phyloP scores from a whole-genome alignment of 768 basidiomycete genomes.

The Gymnopilus junonius region DNA sequence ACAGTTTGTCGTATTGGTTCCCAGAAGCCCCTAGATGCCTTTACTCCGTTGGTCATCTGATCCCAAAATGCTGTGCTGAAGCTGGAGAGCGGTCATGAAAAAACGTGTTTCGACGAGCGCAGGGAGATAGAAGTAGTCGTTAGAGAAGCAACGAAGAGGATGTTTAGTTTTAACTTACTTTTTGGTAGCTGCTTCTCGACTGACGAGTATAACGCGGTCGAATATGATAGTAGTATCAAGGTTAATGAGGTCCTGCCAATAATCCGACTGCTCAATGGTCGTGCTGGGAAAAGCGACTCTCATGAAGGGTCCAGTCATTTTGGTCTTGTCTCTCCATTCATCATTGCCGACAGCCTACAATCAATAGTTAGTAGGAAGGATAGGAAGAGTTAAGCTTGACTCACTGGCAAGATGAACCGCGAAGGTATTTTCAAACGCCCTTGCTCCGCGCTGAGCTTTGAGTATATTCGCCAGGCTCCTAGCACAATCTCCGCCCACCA shows the following conservation, averaged over 20 bases:
- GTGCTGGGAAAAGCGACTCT: slow-evolving; percentile 65
- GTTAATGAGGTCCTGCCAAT: slow-evolving; percentile 64
- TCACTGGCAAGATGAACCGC: slow-evolving; percentile 10
- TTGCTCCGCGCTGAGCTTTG: slow-evolving; percentile 19
- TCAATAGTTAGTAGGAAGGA: no score
- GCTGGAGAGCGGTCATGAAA: slow-evolving; percentile 25
- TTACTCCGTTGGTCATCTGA: slow-evolving; percentile 41
- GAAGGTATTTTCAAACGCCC: slow-evolving; percentile 1
- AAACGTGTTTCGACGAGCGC: slow-evolving; percentile 21
- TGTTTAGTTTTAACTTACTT: slow-evolving; percentile 26
- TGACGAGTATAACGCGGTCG: slow-evolving; percentile 61
- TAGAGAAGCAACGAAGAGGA: slow-evolving; percentile 5
- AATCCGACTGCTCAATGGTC: slow-evolving; percentile 58
- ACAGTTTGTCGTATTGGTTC: slow-evolving; percentile 35
- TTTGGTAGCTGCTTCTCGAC: slow-evolving; percentile 64
- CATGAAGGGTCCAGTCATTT: slow-evolving; percentile 66
- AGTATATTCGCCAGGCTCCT: slow-evolving; percentile 43
- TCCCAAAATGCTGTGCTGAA: slow-evolving; percentile 30
- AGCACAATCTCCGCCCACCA: slow-evolving; percentile 49
- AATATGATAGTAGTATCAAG: slow-evolving; percentile 58
- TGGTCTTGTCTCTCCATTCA: slow-evolving; percentile 64
- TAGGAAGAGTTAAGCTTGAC: background rate
- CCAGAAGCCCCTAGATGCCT: slow-evolving; percentile 35
- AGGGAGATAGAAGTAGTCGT: slow-evolving; percentile 15
- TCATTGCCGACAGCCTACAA: slow-evolving; percentile 27